Base-by-base conservation (phyloP, 2,329 filamentous ascomycete species). In the Pseudocercospora fuligena region DNA sequence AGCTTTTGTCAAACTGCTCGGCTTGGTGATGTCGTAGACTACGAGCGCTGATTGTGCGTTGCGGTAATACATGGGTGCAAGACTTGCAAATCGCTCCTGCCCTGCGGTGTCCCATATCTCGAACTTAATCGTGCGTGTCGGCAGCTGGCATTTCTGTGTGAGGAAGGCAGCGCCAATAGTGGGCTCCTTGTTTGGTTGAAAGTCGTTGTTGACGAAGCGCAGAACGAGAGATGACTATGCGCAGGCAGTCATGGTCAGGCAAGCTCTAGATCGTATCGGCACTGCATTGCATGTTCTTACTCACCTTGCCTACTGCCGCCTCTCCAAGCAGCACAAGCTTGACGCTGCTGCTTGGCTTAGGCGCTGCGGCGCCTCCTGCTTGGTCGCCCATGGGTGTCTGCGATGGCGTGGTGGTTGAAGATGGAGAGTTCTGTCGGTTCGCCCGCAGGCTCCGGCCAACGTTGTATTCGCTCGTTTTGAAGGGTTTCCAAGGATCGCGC, bases 61-160 rank as follows among this genome's bases (percentile, higher is more conserved):
- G 82, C 94, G 93, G 85, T 98, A 98, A 87, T 99, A 99, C 95
- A 98, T 98, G 75, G 94, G 95, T 61, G 95, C 95, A 68, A 98
- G 88, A 60, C 92, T 96, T 74, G 94, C 94, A 78, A 98, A 99
- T 70, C 94, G 92, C 84, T 99, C 94, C 82, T 99, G 94, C 78
- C 94, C 94, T 51, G 95, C 94, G 16, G 94, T 98, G 84, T 99
- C 94, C 94, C 94, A 99, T 77, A 99, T 98, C 71, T 85, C 83
- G 72, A 85, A 85, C 71, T 88, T 84, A 77, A 85, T 84, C 66
- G 93, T 97, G 78, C 94, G 89, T 75, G 90, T 93, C 36, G 94
- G 94, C 49, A 98, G 91, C 77, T 93, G 95, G 85, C 94, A 97
- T 89, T 98, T 99, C 83, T 99, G 95, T 74, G 95, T 99, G 72